Evolutionary conservation across 2,329 filamentous ascomycete species (phyloP).

Genomic region (Aspergillus glaucus): DNA sequence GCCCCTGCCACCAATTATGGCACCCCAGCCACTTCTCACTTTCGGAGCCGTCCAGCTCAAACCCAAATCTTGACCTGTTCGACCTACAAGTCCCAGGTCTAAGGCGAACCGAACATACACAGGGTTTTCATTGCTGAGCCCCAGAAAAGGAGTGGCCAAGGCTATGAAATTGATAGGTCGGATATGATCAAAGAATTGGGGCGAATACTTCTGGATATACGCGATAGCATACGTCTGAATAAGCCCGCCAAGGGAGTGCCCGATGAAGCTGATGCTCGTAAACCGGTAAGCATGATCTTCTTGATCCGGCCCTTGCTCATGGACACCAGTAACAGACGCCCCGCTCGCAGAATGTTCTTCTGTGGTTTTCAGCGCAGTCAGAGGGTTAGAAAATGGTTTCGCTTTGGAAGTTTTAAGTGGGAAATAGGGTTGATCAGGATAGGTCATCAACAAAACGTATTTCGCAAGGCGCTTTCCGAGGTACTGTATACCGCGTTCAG

Average conservation of each 20-base stretch:
- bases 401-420: slow-evolving; percentile 55
- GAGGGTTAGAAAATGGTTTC: slow-evolving; percentile 43
- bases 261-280: slow-evolving; percentile 91
- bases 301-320: slow-evolving; percentile 39
- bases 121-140: slow-evolving; percentile 94
- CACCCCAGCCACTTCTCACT: slow-evolving; percentile 79
- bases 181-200: slow-evolving; percentile 80
- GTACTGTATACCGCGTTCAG: slow-evolving; percentile 94
- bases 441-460: slow-evolving; percentile 82
- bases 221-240: slow-evolving; percentile 92
- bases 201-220: slow-evolving; percentile 94
- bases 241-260: slow-evolving; percentile 82
- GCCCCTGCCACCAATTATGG: slow-evolving; percentile 74
- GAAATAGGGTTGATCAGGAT: slow-evolving; percentile 84
- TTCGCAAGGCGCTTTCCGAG: slow-evolving; percentile 89
- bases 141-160: slow-evolving; percentile 79
- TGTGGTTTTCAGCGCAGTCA: slow-evolving; percentile 37
- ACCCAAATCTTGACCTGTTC: slow-evolving; percentile 90
- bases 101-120: slow-evolving; percentile 95
- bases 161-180: slow-evolving; percentile 85
- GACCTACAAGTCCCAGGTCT: slow-evolving; percentile 92
- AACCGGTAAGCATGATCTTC: slow-evolving; percentile 63
- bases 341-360: slow-evolving; percentile 22
- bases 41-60: slow-evolving; percentile 89
- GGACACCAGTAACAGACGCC: slow-evolving; percentile 33